Percentiles rank a stretch among this genome's conserved stretches.
Conservation (phyloP, 1,139 yeast species). For the Debaryomyces nepalensis region DNA sequence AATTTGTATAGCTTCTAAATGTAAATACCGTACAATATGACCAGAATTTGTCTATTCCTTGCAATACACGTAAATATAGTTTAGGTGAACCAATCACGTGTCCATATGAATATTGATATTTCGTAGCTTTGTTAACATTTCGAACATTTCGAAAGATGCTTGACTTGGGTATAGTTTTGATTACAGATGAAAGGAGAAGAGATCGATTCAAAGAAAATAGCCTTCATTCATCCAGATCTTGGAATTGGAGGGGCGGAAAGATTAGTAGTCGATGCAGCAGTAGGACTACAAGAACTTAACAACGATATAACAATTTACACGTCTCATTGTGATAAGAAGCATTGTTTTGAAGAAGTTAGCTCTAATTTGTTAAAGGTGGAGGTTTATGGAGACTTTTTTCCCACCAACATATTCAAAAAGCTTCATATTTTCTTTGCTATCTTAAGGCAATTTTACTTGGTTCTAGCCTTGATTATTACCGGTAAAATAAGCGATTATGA, state of each 20-base stretch:
- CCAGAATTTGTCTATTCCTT: too few species aligned
- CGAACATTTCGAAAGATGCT: too few species aligned
- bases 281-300: slow-evolving; percentile 75
- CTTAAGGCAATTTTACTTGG: slow-evolving; percentile 75
- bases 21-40: too few species aligned
- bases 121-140: too few species aligned
- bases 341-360: slow-evolving; percentile 89
- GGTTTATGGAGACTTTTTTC: slow-evolving; percentile 84
- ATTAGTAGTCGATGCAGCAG: slow-evolving; percentile 91
- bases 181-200: not conserved
- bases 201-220: slow-evolving; percentile 44
- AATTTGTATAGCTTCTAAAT: not conserved
- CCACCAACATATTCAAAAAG: slow-evolving; percentile 66
- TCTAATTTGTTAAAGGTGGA: slow-evolving; percentile 58
- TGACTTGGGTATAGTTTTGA: not conserved
- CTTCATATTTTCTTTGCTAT: slow-evolving; percentile 85
- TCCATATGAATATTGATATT: too few species aligned
- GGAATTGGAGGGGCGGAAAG: slow-evolving; percentile 98
- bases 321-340: slow-evolving; percentile 83
- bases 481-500: slow-evolving; percentile 61
- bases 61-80: too few species aligned
- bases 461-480: slow-evolving; percentile 50
- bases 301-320: slow-evolving; percentile 76
- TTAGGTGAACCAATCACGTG: too few species aligned
- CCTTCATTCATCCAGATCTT: slow-evolving; percentile 92